Conservation (phyloP, 2,329 filamentous ascomycete genomes). For the Hypocreales sp. region DNA sequence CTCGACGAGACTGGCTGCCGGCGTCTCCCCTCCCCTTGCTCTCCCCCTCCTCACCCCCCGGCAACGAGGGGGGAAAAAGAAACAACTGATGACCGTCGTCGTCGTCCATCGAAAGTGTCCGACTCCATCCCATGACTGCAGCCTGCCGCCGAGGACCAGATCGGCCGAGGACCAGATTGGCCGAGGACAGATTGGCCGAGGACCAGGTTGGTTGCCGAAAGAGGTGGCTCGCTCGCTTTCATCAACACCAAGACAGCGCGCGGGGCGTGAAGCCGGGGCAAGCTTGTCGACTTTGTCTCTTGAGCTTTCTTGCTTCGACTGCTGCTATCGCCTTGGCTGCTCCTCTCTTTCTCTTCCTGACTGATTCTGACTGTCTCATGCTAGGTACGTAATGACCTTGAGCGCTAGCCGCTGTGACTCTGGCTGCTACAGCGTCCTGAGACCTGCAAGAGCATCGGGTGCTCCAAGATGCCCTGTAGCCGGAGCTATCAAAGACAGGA, state of each 20-base stretch:
- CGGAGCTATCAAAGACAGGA: slow-evolving; percentile 28
- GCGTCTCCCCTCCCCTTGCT: no score
- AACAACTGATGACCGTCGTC: no score
- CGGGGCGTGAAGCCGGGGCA: slow-evolving; percentile 21
- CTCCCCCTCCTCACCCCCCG: no score
- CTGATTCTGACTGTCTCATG: slow-evolving; percentile 25
- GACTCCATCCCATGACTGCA: no score
- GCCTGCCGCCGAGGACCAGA: no score
- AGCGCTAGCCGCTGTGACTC: slow-evolving; percentile 43
- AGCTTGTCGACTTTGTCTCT: slow-evolving; percentile 26
- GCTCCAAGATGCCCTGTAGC: slow-evolving; percentile 28
- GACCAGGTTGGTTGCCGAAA: not conserved
- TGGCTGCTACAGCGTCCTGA: slow-evolving; percentile 34
- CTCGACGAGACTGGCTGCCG: no score
- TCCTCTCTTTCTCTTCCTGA: no score
- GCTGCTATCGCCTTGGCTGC: slow-evolving; percentile 58
- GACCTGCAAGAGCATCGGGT: slow-evolving; percentile 22
- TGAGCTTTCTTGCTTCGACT: slow-evolving; percentile 19
- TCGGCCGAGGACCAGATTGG: no score
- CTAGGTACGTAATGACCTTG: slow-evolving; percentile 54
- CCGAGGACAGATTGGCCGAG: no score
- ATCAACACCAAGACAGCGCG: slow-evolving; percentile 24
- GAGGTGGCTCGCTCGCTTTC: slow-evolving; percentile 1
- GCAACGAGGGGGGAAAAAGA: no score
- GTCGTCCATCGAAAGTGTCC: no score